Evolutionary conservation across 1,284 basidiomycete species (phyloP), one percentile per base, ranked within the genome.

Genomic region (Takashimella koratensis): DNA sequence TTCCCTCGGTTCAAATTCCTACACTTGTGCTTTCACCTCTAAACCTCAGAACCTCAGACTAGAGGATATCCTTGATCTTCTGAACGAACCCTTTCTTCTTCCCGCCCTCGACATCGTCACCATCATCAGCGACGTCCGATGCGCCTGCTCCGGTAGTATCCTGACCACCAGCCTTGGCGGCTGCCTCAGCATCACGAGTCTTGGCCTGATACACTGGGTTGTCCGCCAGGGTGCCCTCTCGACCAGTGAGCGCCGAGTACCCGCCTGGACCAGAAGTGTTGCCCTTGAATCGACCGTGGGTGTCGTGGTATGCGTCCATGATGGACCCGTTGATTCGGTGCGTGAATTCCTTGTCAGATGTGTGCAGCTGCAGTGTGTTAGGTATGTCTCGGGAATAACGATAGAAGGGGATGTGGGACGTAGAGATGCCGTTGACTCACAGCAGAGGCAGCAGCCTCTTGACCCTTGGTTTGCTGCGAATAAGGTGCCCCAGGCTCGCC

Each of bases 261-360:
- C 66, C 65, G n/a, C 55, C 57, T 11, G 67, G 67, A 24, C 67
- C 67, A 11, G 54, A 51, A 19, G 58, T 63, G 60, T 70, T 70
- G 48, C 47, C 49, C 51, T 65, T 52, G 60, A 61, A 66, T 25
- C 41, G 30, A 26, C 53, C 63, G n/a, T 57, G 22, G 20, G 56
- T 47, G 51, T 70, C 67, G 44, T 57, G 45, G 58, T 69, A 71
- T 13, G 65, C 65, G 10, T 59, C 62, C 5, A 39, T n/a, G 24
- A 24, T 22, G 16, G 56, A 52, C 21, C 57, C 65, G 25, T 30
- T 53, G 39, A 47, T 50, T 54, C 26, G 62, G 49, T 54, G 56
- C 12, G 57, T 62, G 48, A 70, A 70, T 26, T 70, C 68, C 22
- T 62, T 51, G 62, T 65, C 62, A 47, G 62, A 59, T 5, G 66